Percentiles rank a stretch among this genome's conserved stretches.
Evolutionary conservation across 129 eudicot genomes (phyloP).

Genomic region (Helianthus tuberosus): DNA sequence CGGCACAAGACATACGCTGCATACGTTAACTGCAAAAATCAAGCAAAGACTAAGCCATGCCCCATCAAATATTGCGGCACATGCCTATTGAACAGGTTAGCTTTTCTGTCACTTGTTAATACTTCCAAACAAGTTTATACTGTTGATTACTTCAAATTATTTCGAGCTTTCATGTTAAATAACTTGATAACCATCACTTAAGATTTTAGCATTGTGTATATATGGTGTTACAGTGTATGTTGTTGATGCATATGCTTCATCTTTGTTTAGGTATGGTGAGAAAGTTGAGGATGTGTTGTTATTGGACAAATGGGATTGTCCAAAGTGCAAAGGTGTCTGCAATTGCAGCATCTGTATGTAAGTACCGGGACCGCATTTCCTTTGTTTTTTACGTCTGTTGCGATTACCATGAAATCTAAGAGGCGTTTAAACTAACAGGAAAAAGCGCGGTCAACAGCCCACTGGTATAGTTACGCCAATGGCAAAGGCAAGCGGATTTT

Average conservation of each 20-base stretch:
- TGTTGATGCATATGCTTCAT: slow-evolving; percentile 8
- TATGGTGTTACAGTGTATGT: background rate
- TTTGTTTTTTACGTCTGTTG: background rate
- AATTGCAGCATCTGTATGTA: slow-evolving; percentile 95
- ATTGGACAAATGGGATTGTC: slow-evolving; percentile 74
- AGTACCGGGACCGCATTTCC: slow-evolving; percentile 1
- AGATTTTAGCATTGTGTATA: too few species aligned
- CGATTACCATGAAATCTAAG: slow-evolving; percentile 2
- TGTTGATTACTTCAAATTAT: too few species aligned
- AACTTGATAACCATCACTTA: too few species aligned
- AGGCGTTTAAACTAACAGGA: slow-evolving; percentile 48
- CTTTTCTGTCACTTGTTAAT: background rate
- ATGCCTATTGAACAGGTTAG: slow-evolving; percentile 87
- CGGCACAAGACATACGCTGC: slow-evolving; percentile 81
- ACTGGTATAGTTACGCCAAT: slow-evolving; percentile 62
- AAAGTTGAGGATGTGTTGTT: slow-evolving; percentile 67
- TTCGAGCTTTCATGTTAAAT: too few species aligned
- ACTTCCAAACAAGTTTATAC: background rate
- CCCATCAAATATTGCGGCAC: slow-evolving; percentile 56
- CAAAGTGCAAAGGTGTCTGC: slow-evolving; percentile 83
- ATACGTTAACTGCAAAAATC: slow-evolving; percentile 64
- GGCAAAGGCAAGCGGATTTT: slow-evolving; percentile 82
- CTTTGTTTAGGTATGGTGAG: slow-evolving; percentile 76
- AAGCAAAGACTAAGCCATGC: slow-evolving; percentile 63
- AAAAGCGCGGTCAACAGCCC: slow-evolving; percentile 78